Evolutionary conservation across 371 early-diverging fungal genomes (phyloP).

Genomic region (Amoeboradix gromovi): DNA sequence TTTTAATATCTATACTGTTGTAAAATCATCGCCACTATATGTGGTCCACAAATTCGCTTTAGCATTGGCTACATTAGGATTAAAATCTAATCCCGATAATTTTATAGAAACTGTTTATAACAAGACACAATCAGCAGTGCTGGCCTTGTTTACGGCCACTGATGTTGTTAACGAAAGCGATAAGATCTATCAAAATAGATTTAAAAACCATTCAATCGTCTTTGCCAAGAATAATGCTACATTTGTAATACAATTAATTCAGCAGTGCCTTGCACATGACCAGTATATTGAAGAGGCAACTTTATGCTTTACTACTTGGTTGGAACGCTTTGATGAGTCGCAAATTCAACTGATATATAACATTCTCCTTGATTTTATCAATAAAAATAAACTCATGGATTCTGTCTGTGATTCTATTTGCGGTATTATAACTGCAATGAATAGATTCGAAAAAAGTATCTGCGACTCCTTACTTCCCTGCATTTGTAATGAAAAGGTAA

Average conservation of each 20-base stretch:
- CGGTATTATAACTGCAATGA: background rate
- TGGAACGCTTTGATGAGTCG: background rate
- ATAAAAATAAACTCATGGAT: background rate
- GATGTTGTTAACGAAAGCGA: background rate
- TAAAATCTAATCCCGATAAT: background rate
- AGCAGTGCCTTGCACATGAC: background rate
- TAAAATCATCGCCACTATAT: background rate
- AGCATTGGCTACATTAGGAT: background rate
- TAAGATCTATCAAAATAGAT: background rate
- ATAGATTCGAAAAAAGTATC: background rate
- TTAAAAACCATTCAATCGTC: background rate
- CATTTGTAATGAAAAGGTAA: background rate
- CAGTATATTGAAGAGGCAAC: background rate
- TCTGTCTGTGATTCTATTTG: background rate
- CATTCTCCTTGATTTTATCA: background rate
- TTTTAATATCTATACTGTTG: background rate
- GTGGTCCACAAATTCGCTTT: background rate
- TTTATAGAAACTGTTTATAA: background rate
- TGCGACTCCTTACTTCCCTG: background rate
- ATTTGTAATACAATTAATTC: background rate
- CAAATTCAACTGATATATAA: background rate
- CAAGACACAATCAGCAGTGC: background rate
- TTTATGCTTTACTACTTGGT: background rate
- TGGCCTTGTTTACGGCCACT: background rate
- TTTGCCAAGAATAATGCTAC: background rate